Base-by-base conservation (phyloP, 495 filamentous ascomycete genomes). In the Trichoderma orchidacearum region DNA sequence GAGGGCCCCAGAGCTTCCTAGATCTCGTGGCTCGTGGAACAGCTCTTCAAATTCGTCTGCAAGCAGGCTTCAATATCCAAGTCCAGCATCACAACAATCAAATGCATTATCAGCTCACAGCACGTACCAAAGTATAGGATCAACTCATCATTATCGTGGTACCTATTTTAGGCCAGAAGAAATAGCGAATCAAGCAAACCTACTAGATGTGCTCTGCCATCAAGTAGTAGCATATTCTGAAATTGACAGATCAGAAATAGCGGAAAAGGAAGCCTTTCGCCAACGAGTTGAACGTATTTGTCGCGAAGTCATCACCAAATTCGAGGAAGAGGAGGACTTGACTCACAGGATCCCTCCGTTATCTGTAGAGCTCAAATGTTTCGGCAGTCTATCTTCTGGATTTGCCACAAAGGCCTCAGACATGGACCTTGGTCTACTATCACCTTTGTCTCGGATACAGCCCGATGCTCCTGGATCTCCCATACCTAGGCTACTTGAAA, bases 361-460 rank as follows among this genome's bases (percentile, higher is more conserved):
- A 11, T 70, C 71, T 34, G 79, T 90, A 3, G 70, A 79, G 31
- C 69, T 91, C 5, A 76, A 78, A 57, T 83, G 80, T 58, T 89
- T 87, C 60, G 87, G 87, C 2, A 90, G 87, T 60, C 73, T 90
- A 38, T 74, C 73, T 9, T 86, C 85, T 9, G 86, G 85, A 0
- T 89, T 89, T 64, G 86, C 85, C 5, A 85, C 81, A 6, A 81
- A 80, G 64, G 77, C 75, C 9, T 85, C 87, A 1, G 86, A 90
- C 62, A 85, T 91, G 80, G 87, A 90, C 66, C 72, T 90, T 15
- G 82, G 79, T 4, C 72, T 89, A 53, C 64, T 86, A n/a, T 80
- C 80, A 21, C 75, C 76, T 30, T 64, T 74, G 59, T 84, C 80
- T 2, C 56, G 36, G 9, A 56, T 69, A 3, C 64, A 70, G n/a